Evolutionary conservation across 768 basidiomycete species (phyloP).

Genomic region (Leucocoprinus leucothites): DNA sequence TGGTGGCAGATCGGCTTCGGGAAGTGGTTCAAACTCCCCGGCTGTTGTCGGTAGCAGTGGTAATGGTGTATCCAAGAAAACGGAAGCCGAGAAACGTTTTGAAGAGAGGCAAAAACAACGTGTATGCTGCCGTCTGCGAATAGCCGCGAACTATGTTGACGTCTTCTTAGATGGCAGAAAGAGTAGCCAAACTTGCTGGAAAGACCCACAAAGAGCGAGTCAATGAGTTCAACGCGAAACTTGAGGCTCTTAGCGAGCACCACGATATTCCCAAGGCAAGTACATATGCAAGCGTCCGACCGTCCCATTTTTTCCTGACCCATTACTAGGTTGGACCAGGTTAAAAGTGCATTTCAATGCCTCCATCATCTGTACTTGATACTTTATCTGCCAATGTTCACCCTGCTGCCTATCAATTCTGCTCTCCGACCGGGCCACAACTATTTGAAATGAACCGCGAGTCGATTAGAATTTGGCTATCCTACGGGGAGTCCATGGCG

Average conservation of each 20-base stretch:
- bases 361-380: slow-evolving; percentile 18
- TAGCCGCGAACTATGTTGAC: too few relatives aligned
- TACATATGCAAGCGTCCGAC: slow-evolving; percentile 4
- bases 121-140: slow-evolving; percentile 40
- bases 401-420: too few relatives aligned
- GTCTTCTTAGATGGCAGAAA: slow-evolving; percentile 58
- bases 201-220: slow-evolving; percentile 96
- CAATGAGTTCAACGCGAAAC: slow-evolving; percentile 81
- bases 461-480: too few relatives aligned
- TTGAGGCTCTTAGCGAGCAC: slow-evolving; percentile 88
- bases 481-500: too few relatives aligned
- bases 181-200: slow-evolving; percentile 71
- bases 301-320: slow-evolving; percentile 9
- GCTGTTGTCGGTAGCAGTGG: slow-evolving; percentile 41
- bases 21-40: slow-evolving; percentile 61
- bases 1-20: slow-evolving; percentile 36
- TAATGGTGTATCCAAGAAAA: slow-evolving; percentile 61
- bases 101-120: slow-evolving; percentile 82
- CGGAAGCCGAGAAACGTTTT: slow-evolving; percentile 84
- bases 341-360: slow-evolving; percentile 38
- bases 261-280: slow-evolving; percentile 90
- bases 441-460: too few relatives aligned
- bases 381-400: neutral
- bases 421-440: too few relatives aligned
- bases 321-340: slow-evolving; percentile 75